Evolutionary conservation across 2,329 filamentous ascomycete species (phyloP), one percentile per base, ranked within the genome.

Genomic region (Blastomyces percursus): DNA sequence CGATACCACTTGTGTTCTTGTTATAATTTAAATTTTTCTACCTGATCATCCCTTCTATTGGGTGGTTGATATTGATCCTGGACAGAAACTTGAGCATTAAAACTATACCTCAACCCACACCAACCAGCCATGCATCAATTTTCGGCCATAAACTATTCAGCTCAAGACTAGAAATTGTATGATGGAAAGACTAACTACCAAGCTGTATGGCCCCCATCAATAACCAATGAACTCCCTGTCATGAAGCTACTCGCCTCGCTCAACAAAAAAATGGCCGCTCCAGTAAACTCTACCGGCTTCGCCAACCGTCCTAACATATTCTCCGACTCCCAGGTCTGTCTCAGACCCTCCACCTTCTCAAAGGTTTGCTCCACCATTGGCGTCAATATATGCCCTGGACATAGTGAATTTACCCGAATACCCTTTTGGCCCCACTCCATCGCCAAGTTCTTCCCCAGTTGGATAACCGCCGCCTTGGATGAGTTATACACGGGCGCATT

Each of bases 321-420:
- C 70, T 78, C 75, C 1, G 71, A 68, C 63, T 78, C 76, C 77
- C 77, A 78, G 5, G 71, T 70, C 8, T 71, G 71, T 38, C 69
- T 67, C 9, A 73, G 68, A 70, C 91, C 88, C 0, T 91, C 90
- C 67, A 84, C 89, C 65, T 87, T 81, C 66, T 85, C 81, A 70
- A 96, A 94, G 32, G 95, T 82, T 62, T 84, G 82, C 72, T 90
- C 84, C 1, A 93, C 89, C 91, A 96, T 95, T 30, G 87, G 84
- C 1, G 81, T 83, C 30, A 82, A 73, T 52, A 83, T 82, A 64
- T 83, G 80, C 0, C 80, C 80, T 1, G 80, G 80, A 63, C 77
- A 80, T 21, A 83, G 66, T 21, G 76, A 78, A 66, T 84, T 83
- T 11, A 83, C 81, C 1, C 80, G 73, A 59, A 84, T 82, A 0